Base-by-base conservation (phyloP, 257 asterid species). In the Lycium barbarum region DNA sequence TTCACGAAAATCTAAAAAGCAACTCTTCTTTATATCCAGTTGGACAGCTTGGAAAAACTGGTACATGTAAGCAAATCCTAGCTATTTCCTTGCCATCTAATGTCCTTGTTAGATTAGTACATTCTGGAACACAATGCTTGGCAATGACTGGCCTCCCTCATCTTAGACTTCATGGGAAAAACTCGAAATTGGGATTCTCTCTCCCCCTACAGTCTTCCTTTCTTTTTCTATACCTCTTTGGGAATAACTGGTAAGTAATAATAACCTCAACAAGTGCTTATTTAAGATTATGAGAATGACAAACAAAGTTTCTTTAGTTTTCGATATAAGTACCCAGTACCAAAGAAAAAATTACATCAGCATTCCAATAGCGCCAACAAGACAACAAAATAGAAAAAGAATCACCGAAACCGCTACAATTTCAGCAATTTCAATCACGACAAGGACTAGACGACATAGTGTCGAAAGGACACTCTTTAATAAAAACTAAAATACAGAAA, bases 21-120 rank as follows among this genome's bases (percentile, higher is more conserved):
- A 68, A 68, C 78, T 68, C 74, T 68, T 68, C 78, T 15, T 7
- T 68, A 38, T 38, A 38, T 26, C 53, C 53, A 68, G 78, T 68
- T 68, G 78, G 14, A 68, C 53, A 68, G 53, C 53, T 68, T 68
- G 78, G 22, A n/a, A 4, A 68, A 38, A 53, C 33, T 68, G 78
- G 78, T 36, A 17, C 33, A 38, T 68, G 78, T 15, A 68, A 68
- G 78, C 47, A 68, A 36, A 68, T 15, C 7, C 78, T 14, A 15
- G 78, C 78, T 38, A 36, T 68, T 68, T 38, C 33, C 14, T 68
- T 68, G 26, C 78, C 33, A 53, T 68, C 33, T 14, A 68, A 68
- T 38, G 78, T 68, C 78, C 13, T 0, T 36, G 26, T 38, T 68
- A 36, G 15, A 68, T 38, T 38, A 15, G 33, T 26, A 26, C 33